Conservation (phyloP, 179 eudicot species). For the Carnegiea gigantea region DNA sequence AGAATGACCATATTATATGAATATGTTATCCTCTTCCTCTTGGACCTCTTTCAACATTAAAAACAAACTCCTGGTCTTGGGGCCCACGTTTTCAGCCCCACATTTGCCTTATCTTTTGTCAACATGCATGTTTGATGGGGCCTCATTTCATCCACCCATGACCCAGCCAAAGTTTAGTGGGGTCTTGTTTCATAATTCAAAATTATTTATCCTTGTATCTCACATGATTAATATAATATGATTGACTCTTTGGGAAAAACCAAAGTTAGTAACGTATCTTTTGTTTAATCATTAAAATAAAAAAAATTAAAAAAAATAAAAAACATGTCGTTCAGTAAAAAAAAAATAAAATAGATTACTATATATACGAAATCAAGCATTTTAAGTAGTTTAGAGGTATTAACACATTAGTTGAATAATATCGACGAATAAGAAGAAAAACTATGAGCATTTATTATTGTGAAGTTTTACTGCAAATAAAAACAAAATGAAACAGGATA, state of each 20-base stretch:
- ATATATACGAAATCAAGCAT: no score
- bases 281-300: neutral
- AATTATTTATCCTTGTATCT: neutral
- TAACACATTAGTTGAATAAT: no score
- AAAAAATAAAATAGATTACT: no score
- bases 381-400: no score
- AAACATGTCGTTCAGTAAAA: no score
- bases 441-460: neutral
- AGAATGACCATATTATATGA: conserved; percentile 20
- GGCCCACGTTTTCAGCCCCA: conserved; percentile 6
- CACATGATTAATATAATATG: neutral
- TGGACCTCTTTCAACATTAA: neutral
- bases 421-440: neutral
- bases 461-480: neutral
- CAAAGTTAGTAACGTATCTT: neutral
- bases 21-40: neutral
- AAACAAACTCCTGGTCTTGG: neutral
- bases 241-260: neutral
- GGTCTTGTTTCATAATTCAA: neutral
- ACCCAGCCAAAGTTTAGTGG: neutral
- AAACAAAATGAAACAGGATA: neutral
- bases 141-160: neutral
- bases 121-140: conserved; percentile 23
- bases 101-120: conserved; percentile 19
- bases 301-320: no score